These are phyloP conservation scores for Coffea humblotiana DNA, from an alignment of 305 asterid genomes.

Conservation along the genomic window DNA sequence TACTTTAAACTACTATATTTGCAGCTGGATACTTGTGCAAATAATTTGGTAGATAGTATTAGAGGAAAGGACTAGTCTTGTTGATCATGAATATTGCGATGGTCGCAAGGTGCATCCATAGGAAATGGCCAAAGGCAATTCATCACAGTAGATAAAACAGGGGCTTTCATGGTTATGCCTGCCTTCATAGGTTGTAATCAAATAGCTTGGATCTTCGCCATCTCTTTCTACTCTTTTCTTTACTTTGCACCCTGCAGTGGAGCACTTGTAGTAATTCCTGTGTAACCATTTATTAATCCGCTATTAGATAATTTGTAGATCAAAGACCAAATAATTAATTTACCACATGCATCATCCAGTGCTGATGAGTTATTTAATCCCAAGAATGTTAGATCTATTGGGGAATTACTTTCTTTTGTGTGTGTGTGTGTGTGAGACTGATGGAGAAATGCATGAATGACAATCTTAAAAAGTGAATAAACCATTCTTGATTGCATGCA, in stretches of 20 bases:
- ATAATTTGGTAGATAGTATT: neutral
- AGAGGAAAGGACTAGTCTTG: neutral
- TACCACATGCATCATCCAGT: neutral
- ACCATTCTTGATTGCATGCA: neutral
- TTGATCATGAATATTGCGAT: constrained; percentile 2
- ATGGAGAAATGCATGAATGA: neutral
- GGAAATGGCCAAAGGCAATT: constrained; percentile 7
- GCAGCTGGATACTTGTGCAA: neutral
- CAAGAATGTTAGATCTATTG: neutral
- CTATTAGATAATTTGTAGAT: neutral
- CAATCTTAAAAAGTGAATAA: neutral
- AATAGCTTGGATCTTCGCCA: constrained; percentile 31
- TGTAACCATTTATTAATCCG: neutral
- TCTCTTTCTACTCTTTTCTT: constrained; percentile 44
- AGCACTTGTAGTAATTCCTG: constrained; percentile 45
- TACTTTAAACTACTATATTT: neutral
- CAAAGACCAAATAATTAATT: neutral
- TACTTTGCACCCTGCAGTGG: constrained; percentile 35
- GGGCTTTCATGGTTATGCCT: constrained; percentile 35
- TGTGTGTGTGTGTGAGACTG: neutral
- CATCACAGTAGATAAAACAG: constrained; percentile 10
- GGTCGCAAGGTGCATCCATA: constrained; percentile 3
- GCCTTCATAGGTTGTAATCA: constrained; percentile 36
- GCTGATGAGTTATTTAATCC: no score
- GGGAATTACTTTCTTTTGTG: neutral